Conservation (phyloP, 2,329 filamentous ascomycete species). For the Colletotrichum liriopes region DNA sequence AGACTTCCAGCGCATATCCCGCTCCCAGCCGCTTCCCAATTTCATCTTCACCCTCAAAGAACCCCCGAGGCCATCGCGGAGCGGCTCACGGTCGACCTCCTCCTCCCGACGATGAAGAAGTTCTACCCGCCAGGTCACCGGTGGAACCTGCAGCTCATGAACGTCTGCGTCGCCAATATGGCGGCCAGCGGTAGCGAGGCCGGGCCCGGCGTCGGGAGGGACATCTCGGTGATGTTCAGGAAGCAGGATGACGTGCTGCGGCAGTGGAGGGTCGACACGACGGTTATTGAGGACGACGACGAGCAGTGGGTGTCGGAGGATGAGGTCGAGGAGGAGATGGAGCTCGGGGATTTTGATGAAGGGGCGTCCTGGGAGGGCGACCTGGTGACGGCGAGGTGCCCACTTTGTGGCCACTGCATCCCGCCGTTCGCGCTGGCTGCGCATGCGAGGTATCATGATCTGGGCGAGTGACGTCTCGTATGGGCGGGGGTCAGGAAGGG, state of each 20-base stretch:
- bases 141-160: constrained; percentile 89
- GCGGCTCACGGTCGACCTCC: constrained; percentile 76
- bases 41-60: constrained; percentile 80
- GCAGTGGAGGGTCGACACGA: constrained; percentile 72
- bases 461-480: constrained; percentile 47
- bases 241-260: constrained; percentile 79
- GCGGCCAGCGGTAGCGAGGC: constrained; percentile 67
- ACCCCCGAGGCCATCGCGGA: constrained; percentile 74
- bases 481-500: neutral
- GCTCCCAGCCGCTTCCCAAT: constrained; percentile 79
- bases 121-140: constrained; percentile 77
- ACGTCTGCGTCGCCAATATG: constrained; percentile 92
- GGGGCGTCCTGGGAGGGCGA: constrained; percentile 48
- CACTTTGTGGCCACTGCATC: constrained; percentile 67
- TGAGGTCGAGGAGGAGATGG: constrained; percentile 37
- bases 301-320: constrained; percentile 42
- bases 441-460: constrained; percentile 67
- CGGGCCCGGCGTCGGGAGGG: constrained; percentile 73
- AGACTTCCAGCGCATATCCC: constrained; percentile 80
- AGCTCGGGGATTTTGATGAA: constrained; percentile 51
- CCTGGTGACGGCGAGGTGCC: constrained; percentile 53
- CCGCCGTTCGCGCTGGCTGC: constrained; percentile 72
- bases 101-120: constrained; percentile 81
- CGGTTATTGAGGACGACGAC: constrained; percentile 38
- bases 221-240: constrained; percentile 88